Evolutionary conservation across 108 stramenopile species (phyloP), one percentile per base, ranked within the genome.

Genomic region (Skeletonema marinoi): DNA sequence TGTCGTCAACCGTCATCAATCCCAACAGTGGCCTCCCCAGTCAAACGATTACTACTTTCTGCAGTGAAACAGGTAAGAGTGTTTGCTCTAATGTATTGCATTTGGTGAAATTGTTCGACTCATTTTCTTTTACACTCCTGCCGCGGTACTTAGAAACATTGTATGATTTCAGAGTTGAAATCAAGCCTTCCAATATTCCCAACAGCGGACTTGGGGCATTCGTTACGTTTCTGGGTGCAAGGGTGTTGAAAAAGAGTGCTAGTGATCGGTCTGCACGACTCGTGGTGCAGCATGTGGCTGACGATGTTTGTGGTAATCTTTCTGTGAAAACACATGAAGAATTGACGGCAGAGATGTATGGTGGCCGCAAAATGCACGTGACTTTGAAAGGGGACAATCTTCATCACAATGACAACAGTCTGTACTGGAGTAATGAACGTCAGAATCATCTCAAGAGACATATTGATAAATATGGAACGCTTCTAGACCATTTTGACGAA

Each of bases 131-230:
- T 2, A 44, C 14, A 0, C 42, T 44, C 10, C 14, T n/a, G 44
- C 1, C 16, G 44, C 44, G 14, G 14, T n/a, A n/a, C n/a, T n/a
- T 39, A 91, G 88, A 86, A 42, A 68, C 79, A 21, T 71, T 93
- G 14, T 91, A 90, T 68, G 63, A 84, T 10, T 91, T 93, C 50
- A 56, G 56, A 17, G 59, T 87, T 14, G 69, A 83, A 11, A 83
- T 88, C 19, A 68, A 63, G 11, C 39, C 31, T 30, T 91, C 93
- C 8, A 78, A 65, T 19, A 91, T 91, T 83, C 73, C 81, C 10
- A 78, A 81, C 60, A 82, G 86, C 8, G 93, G 93, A 13, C 29
- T 80, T 63, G 93, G 93, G 4, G 88, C 81, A n/a, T 94, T 89
- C 65, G 46, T 94, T 17, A 92, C 81, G 5, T 92, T 80, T 74